phyloP scores from a whole-genome alignment of 371 early-diverging fungal genomes.

The Lichtheimia hyalospora region DNA sequence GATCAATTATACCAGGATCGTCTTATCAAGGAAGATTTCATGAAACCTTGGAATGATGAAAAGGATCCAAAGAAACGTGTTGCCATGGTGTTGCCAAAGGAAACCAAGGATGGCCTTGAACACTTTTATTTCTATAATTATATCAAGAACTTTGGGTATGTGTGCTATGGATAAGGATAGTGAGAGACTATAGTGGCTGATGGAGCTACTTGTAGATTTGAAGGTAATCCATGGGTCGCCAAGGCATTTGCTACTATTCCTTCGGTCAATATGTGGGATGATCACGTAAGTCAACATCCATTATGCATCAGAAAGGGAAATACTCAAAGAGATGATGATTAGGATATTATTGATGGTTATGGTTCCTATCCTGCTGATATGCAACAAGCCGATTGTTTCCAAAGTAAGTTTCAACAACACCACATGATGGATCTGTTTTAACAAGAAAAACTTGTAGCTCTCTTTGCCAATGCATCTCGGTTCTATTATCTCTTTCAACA shows the following conservation, averaged over 20 bases:
- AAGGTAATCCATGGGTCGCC: constrained; percentile 51
- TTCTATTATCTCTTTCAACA: constrained; percentile 87
- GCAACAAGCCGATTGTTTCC: constrained; percentile 53
- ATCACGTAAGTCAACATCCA: constrained; percentile 62
- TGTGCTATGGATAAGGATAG: neutral
- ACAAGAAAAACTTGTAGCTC: constrained; percentile 5
- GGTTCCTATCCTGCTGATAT: constrained; percentile 86
- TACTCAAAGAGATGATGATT: neutral
- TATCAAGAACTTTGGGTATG: constrained; percentile 64
- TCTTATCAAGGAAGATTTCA: constrained; percentile 36
- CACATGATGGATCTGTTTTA: neutral
- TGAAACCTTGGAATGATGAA: constrained; percentile 47
- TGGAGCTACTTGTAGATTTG: constrained; percentile 15
- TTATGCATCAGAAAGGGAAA: no score
- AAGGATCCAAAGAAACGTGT: constrained; percentile 37
- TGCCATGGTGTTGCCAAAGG: constrained; percentile 43
- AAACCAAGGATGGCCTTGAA: constrained; percentile 59
- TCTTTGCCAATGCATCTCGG: constrained; percentile 61
- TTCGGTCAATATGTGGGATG: constrained; percentile 76
- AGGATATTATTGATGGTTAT: constrained; percentile 73
- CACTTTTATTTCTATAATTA: constrained; percentile 79
- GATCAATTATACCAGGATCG: constrained; percentile 77
- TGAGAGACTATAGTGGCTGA: neutral
- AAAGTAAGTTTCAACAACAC: constrained; percentile 14
- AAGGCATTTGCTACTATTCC: constrained; percentile 73